phyloP scores from a whole-genome alignment of 2,329 filamentous ascomycete species.

The Ophiostoma quercus region DNA sequence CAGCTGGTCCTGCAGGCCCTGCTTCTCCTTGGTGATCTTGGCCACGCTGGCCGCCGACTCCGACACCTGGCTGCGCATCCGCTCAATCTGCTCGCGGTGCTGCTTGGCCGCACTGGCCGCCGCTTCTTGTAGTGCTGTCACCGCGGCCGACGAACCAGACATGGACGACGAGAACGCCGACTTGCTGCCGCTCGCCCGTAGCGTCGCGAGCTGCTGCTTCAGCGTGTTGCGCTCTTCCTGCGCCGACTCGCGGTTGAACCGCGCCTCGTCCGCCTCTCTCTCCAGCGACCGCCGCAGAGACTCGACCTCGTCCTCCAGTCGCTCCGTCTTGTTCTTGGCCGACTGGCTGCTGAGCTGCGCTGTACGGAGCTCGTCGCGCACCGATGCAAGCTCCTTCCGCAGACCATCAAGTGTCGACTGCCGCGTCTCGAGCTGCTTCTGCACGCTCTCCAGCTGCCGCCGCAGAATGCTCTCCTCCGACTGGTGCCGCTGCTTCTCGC shows the following conservation, averaged over 20 bases:
- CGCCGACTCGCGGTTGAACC: slow-evolving; percentile 42
- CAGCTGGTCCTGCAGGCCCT: slow-evolving; percentile 58
- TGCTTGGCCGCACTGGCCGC: slow-evolving; percentile 32
- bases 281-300: slow-evolving; percentile 62
- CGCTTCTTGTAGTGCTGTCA: slow-evolving; percentile 30
- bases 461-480: slow-evolving; percentile 65
- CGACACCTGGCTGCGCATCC: slow-evolving; percentile 52
- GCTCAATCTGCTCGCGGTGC: slow-evolving; percentile 42
- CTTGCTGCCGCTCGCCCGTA: slow-evolving; percentile 26
- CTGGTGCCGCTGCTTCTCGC: slow-evolving; percentile 65
- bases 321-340: slow-evolving; percentile 60
- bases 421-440: slow-evolving; percentile 63
- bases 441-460: slow-evolving; percentile 69
- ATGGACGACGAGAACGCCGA: background rate
- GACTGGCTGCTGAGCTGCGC: slow-evolving; percentile 58
- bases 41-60: slow-evolving; percentile 55
- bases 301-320: slow-evolving; percentile 71
- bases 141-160: background rate
- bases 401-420: slow-evolving; percentile 61
- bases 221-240: slow-evolving; percentile 44
- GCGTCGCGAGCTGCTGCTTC: slow-evolving; percentile 40
- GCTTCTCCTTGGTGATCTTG: slow-evolving; percentile 50
- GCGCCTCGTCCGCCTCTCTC: slow-evolving; percentile 58
- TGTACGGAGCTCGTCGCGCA: slow-evolving; percentile 65
- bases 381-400: slow-evolving; percentile 59